phyloP scores from a whole-genome alignment of 2,329 filamentous ascomycete genomes.

The Tolypocladium nubicola region DNA sequence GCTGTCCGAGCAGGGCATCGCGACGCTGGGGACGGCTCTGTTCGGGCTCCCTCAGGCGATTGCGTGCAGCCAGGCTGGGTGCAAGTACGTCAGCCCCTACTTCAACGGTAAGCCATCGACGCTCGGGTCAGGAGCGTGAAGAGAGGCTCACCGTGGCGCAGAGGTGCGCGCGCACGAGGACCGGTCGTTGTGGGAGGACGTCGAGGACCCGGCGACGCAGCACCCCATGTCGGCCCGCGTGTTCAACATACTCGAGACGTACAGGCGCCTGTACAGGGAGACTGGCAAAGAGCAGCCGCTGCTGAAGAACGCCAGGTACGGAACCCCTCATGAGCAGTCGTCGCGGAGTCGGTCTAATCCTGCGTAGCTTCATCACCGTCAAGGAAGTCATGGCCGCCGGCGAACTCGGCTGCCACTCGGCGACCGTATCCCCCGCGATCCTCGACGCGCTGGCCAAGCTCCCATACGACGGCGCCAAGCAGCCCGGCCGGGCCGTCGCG shows the following conservation, averaged over 20 bases:
- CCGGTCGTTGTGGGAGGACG: slow-evolving; percentile 31
- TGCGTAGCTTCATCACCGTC: neutral
- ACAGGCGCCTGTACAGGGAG: slow-evolving; percentile 31
- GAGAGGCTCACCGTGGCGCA: slow-evolving; percentile 7
- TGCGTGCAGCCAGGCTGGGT: slow-evolving; percentile 35
- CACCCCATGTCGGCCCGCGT: slow-evolving; percentile 36
- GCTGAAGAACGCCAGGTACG: slow-evolving; percentile 30
- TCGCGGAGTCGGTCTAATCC: neutral
- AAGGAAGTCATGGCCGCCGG: slow-evolving; percentile 8
- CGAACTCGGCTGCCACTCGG: slow-evolving; percentile 34
- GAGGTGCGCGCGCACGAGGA: slow-evolving; percentile 33
- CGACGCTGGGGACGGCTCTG: slow-evolving; percentile 35
- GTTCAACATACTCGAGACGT: slow-evolving; percentile 37
- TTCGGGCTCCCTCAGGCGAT: slow-evolving; percentile 38
- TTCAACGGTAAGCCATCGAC: slow-evolving; percentile 27
- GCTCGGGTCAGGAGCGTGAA: neutral
- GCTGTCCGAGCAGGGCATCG: slow-evolving; percentile 31
- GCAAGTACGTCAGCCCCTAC: slow-evolving; percentile 38
- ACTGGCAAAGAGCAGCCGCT: slow-evolving; percentile 37
- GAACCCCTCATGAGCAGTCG: neutral
- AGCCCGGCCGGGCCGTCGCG: slow-evolving; percentile 25
- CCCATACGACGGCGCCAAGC: slow-evolving; percentile 23
- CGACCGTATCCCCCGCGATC: slow-evolving; percentile 29
- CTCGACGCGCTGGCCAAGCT: slow-evolving; percentile 27
- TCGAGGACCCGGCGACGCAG: slow-evolving; percentile 32